phyloP scores from a whole-genome alignment of 2,329 filamentous ascomycete genomes.

The Ampelomyces quisqualis region DNA sequence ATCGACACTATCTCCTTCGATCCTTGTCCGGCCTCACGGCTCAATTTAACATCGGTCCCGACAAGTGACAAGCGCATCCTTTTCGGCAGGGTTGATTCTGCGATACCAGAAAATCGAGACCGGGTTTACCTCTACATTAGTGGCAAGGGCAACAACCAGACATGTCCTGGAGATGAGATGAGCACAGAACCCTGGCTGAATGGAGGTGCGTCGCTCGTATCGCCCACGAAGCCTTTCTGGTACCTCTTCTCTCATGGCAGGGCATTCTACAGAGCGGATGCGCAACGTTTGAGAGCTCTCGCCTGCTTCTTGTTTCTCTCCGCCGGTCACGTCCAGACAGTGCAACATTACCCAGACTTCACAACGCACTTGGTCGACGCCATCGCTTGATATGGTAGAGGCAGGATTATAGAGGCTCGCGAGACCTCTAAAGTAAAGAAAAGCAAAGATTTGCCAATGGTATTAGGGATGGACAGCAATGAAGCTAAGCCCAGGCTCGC shows the following conservation, averaged over 20 bases:
- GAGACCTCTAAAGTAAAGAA: too few species aligned
- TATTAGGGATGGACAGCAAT: too few species aligned
- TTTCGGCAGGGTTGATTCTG: background rate
- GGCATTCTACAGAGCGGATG: background rate
- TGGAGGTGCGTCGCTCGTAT: background rate
- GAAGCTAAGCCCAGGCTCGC: too few species aligned
- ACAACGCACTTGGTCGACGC: background rate
- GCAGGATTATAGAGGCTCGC: too few species aligned
- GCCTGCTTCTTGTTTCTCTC: background rate
- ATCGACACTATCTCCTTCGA: background rate
- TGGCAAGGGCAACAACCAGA: background rate
- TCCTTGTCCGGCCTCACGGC: background rate
- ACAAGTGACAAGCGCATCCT: background rate
- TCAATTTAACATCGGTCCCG: background rate
- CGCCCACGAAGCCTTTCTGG: background rate
- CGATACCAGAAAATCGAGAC: background rate
- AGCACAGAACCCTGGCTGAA: too few species aligned
- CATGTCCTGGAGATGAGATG: background rate
- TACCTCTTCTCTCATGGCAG: background rate
- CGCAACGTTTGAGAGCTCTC: background rate
- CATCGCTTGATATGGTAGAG: background rate
- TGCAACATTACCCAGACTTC: background rate
- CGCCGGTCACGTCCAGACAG: background rate
- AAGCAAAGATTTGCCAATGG: too few species aligned
- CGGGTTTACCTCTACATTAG: background rate